Evolutionary conservation across 345 rosid genomes (phyloP).

Genomic region (Citrus inodora): DNA sequence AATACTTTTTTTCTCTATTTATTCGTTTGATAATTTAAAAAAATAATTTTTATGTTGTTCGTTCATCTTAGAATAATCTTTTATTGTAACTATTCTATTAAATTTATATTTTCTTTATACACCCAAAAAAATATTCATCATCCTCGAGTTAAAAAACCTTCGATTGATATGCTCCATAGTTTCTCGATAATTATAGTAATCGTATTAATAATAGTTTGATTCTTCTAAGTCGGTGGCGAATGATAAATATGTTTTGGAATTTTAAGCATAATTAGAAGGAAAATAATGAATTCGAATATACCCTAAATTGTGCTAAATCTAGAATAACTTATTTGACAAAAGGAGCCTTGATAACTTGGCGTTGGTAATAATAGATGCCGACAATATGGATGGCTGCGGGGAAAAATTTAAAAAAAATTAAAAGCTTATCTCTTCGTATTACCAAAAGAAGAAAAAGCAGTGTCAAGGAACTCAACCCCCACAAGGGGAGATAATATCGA

Average conservation of each 20-base stretch:
- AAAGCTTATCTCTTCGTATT: conserved; percentile 3
- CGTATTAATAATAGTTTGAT: no score
- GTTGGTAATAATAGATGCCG: no score
- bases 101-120: no score
- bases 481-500: conserved; percentile 18
- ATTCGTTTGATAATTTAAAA: no score
- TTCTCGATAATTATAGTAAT: no score
- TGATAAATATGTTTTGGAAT: not conserved
- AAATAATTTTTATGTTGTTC: no score
- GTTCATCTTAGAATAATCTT: no score
- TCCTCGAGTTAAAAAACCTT: no score
- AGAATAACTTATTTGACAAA: not conserved
- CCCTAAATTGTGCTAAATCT: not conserved
- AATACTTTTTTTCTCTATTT: no score
- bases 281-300: not conserved
- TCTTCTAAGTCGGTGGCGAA: not conserved
- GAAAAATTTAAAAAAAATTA: not conserved
- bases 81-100: no score
- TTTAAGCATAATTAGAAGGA: not conserved
- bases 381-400: not conserved
- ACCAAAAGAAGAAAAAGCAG: not conserved
- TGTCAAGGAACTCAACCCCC: not conserved
- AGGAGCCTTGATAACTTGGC: not conserved
- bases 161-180: no score
- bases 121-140: no score